Evolutionary conservation across 345 rosid species (phyloP), one percentile per base, ranked within the genome.

Genomic region (Salix udensis): DNA sequence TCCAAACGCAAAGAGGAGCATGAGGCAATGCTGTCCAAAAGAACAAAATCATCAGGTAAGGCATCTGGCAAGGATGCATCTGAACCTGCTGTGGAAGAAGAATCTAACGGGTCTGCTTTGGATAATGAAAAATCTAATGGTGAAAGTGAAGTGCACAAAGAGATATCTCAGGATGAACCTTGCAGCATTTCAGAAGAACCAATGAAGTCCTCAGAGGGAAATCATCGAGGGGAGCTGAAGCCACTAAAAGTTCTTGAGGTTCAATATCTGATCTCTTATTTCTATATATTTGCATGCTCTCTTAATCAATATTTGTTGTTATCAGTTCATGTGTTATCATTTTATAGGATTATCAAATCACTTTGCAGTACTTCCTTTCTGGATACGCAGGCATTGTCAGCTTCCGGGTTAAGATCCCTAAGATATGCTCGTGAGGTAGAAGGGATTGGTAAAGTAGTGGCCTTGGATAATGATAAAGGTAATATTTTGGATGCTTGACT

Each of bases 381-480:
- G 61, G 62, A 68, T 79, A 19, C 74, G 13, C 79, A 96, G 99
- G 99, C 99, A 31, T 69, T 96, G 81, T 92, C 99, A 46, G 99
- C 98, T 74, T 96, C 99, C 2, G 99, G 99, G 60, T 82, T 96
- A 82, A 86, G 99, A 81, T 95, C 98, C 81, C 81, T 92, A 65
- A 91, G 99, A 86, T 96, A 96, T 87, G 97, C 96, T 71, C 88
- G 88, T 72, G 99, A 96, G 84, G 85, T 96, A 48, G 98, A 92
- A 81, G 98, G 91, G 77, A 88, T 96, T 76, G 93, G 97, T 79
- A 92, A 91, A 86, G 97, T 96, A 74, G 93, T 96, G 77, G 98
- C 99, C 74, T 84, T 94, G 68, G 99, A 96, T 81, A 96, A 96
- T 83, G 99, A 96, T 68, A 86, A 89, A 83, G 98, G 99, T 96